Evolutionary conservation across 371 early-diverging fungal species (phyloP).

Genomic region (Mucor lusitanicus): DNA sequence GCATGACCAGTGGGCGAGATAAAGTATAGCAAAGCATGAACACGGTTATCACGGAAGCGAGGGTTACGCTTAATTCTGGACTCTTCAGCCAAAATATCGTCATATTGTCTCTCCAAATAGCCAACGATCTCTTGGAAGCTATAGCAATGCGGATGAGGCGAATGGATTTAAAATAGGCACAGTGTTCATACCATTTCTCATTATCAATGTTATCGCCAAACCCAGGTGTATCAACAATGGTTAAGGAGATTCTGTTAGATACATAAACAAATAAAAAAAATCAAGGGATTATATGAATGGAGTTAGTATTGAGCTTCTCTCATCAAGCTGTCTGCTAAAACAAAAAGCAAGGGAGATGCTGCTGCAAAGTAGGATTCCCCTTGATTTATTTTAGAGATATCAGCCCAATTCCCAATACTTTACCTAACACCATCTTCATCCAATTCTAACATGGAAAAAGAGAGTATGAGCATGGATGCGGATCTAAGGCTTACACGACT

Average conservation of each 20-base stretch:
- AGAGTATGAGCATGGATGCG: not conserved
- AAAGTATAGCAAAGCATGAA: slow-evolving; percentile 97
- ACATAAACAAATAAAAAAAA: slow-evolving; percentile 1
- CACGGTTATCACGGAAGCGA: slow-evolving; percentile 95
- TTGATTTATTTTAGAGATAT: slow-evolving; percentile 4
- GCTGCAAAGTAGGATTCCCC: slow-evolving; percentile 7
- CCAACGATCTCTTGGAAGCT: slow-evolving; percentile 85
- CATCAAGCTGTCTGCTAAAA: not conserved
- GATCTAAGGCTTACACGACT: not conserved
- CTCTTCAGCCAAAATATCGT: slow-evolving; percentile 95
- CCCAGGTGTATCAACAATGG: slow-evolving; percentile 96
- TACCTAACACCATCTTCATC: slow-evolving; percentile 94
- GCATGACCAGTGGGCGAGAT: slow-evolving; percentile 97
- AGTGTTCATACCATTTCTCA: slow-evolving; percentile 59
- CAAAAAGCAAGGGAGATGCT: slow-evolving; percentile 1
- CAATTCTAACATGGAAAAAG: slow-evolving; percentile 60
- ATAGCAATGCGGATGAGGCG: slow-evolving; percentile 22
- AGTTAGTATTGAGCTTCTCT: not conserved
- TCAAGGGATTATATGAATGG: not conserved
- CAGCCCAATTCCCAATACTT: slow-evolving; percentile 4
- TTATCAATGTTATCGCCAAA: slow-evolving; percentile 94
- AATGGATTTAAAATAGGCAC: not conserved
- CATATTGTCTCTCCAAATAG: slow-evolving; percentile 94
- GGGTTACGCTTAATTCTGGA: slow-evolving; percentile 93
- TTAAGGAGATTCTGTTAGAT: slow-evolving; percentile 19